Evolutionary conservation across 495 filamentous ascomycete species (phyloP).

Genomic region (Penicillium mononematosum): DNA sequence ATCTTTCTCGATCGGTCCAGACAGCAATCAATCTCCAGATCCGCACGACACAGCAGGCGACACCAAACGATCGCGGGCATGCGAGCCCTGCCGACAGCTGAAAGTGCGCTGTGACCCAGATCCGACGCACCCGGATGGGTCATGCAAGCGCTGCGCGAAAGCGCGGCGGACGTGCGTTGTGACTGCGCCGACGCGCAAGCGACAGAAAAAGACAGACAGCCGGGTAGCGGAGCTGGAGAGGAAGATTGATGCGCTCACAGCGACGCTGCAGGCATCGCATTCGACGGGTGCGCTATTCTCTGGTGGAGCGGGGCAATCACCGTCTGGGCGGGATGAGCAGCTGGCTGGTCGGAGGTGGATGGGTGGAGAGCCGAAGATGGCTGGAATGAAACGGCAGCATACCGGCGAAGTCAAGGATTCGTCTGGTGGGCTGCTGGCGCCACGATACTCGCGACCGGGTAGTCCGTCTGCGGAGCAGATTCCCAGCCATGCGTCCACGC

Average conservation of each 20-base stretch:
- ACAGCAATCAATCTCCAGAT: conserved; percentile 21
- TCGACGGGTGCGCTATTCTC: conserved; percentile 10
- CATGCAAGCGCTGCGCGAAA: conserved; percentile 87
- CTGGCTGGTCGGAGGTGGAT: conserved; percentile 22
- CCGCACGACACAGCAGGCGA: conserved; percentile 50
- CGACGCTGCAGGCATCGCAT: conserved; percentile 61
- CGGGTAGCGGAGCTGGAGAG: conserved; percentile 90
- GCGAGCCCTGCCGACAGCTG: conserved; percentile 83
- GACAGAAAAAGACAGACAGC: conserved; percentile 91
- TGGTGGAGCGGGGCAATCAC: background rate
- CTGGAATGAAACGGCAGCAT: conserved; percentile 28
- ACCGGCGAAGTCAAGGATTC: conserved; percentile 25
- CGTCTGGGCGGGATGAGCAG: conserved; percentile 10
- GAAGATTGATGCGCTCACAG: conserved; percentile 88
- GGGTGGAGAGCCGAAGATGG: conserved; percentile 9
- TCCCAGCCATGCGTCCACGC: conserved; percentile 12
- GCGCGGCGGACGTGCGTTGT: conserved; percentile 76
- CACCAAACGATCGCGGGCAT: conserved; percentile 80
- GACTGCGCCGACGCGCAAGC: conserved; percentile 77
- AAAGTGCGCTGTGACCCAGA: conserved; percentile 89
- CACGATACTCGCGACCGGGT: conserved; percentile 21
- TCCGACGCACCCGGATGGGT: conserved; percentile 50
- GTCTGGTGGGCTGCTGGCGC: conserved; percentile 15
- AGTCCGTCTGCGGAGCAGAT: conserved; percentile 32
- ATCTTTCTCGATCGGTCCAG: conserved; percentile 4